phyloP scores from a whole-genome alignment of 352 stramenopile species.

The Globisporangium canariense region DNA sequence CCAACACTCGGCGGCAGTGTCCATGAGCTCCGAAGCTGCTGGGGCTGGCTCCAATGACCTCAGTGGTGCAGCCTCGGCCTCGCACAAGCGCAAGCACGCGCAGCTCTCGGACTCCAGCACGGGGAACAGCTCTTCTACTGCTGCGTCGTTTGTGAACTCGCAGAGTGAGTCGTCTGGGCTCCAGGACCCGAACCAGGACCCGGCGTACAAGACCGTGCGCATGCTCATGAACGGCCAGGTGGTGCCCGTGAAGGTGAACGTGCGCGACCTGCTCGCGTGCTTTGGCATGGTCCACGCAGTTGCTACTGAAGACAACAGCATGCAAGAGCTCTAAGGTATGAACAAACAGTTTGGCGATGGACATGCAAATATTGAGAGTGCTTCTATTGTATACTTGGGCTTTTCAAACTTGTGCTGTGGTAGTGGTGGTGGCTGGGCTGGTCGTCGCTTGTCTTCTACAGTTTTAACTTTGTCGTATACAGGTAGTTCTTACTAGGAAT shows the following conservation, averaged over 20 bases:
- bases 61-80: neutral
- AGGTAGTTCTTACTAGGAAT: slow-evolving; percentile 11
- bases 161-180: neutral
- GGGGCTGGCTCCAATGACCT: neutral
- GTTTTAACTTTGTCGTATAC: slow-evolving; percentile 17
- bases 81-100: slow-evolving; percentile 10
- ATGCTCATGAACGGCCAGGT: slow-evolving; percentile 73
- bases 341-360: neutral
- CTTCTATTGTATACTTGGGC: slow-evolving; percentile 24
- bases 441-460: neutral
- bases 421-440: too few species aligned
- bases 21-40: neutral
- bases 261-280: slow-evolving; percentile 56
- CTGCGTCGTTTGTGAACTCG: neutral
- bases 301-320: neutral
- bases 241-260: slow-evolving; percentile 68
- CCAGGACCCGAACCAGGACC: slow-evolving; percentile 12
- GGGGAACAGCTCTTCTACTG: neutral
- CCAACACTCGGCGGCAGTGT: neutral
- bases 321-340: slow-evolving; percentile 6
- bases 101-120: neutral
- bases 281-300: slow-evolving; percentile 27
- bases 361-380: neutral
- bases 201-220: slow-evolving; percentile 57
- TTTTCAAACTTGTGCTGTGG: slow-evolving; percentile 8